Base-by-base conservation (phyloP, 1,284 basidiomycete genomes). In the Lignosus rhinocerotis region DNA sequence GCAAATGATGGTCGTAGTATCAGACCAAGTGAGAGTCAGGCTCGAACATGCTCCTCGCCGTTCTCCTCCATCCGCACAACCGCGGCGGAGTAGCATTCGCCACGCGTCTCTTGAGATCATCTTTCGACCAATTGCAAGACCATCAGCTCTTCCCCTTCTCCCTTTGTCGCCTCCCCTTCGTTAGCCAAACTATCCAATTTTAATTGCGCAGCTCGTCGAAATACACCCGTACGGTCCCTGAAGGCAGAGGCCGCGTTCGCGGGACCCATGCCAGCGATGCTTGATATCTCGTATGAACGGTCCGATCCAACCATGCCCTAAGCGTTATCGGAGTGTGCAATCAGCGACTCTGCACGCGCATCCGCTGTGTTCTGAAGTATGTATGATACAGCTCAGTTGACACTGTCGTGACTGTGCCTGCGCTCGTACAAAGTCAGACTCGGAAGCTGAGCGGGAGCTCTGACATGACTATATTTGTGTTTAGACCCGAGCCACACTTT, bases 1-100 rank as follows among this genome's bases (percentile, higher is more conserved):
- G 54, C 30, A 21, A 50, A 41, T 51, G 63, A 63, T 67, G 64
- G 58, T 56, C 53, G 64, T 58, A 58, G 67, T 58, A 60, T 66
- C 65, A 67, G 65, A 50, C 17, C 34, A 59, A 56, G 60, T 51
- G 34, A 58, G 58, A 56, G 50, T 56, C 58, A 58, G 25, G 60
- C 65, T 59, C 59, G 64, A 56, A 12, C 47, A 17, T 47, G 50
- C 58, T 56, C 55, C 50, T 33, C 50, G 51, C 50, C 54, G 42
- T 56, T 47, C 25, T 25, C 25, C 25, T 25, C 25, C 25, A 25
- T 25, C 42, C 63, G 50, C 57, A 36, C 42, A 44, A 49, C 61
- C 56, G 56, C 53, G 60, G 49, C 54, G 48, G 45, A 53, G 52
- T 44, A 32, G 51, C 36, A 52, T 17, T 47, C 21, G 57, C 61